Evolutionary conservation across 306 rosid genomes (phyloP), one percentile per base, ranked within the genome.

Genomic region (Sechiopsis laciniata): DNA sequence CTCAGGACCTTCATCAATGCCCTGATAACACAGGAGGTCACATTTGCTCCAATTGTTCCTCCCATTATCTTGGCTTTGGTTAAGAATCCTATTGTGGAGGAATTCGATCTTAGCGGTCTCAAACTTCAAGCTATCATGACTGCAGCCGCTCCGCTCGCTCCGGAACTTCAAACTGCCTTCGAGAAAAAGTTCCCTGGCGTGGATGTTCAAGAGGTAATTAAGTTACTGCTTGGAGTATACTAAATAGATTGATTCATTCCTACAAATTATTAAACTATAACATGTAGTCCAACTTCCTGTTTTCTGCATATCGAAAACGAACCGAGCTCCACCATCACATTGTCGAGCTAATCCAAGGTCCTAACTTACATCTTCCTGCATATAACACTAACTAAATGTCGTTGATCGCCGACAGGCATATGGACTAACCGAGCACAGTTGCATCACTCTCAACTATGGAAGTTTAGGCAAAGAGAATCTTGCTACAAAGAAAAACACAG

Each of bases 61-160:
- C 99, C 97, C 1, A 87, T 94, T 45, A 94, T 94, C 74, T 88
- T 92, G 64, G 84, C 75, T 63, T 80, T 94, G 87, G 97, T 88
- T 0, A 87, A 94, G 75, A 91, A 86, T 76, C 97, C 99, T 6
- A 71, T 86, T 0, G 96, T 94, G 0, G 87, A 86, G 76, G 92
- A 91, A 60, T 94, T 88, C 54, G 95, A 91, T 83, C 96, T 94
- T 10, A 84, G 78, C 77, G 78, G 78, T 83, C 95, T 94, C 29
- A 94, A 89, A 67, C 97, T 91, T 22, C 96, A 83, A 60, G 92
- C 99, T 1, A 55, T 91, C 55, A 87, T 94, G 88, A 89, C 96
- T 56, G 99, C 97, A 8, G 96, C 99, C 0, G 97, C 99, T 46
- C 96, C 97, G 10, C 92, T 94, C 50, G 96, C 99, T 42, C 99